Base-by-base conservation (phyloP, 441 rosid genomes). In the Adansonia grandidieri region DNA sequence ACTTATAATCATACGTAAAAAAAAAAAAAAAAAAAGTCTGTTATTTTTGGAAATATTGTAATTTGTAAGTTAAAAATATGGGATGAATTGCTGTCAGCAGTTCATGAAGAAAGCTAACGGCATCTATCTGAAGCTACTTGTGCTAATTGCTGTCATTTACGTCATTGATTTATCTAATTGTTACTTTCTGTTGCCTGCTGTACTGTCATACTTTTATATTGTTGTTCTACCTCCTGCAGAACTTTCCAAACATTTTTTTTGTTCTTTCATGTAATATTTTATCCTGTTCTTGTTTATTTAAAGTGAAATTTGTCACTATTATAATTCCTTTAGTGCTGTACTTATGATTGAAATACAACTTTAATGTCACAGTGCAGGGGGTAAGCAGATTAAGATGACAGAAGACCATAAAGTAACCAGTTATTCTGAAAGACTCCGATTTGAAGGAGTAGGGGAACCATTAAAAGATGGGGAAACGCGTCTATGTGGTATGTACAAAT, bases 331-430 rank as follows among this genome's bases (percentile, higher is more conserved):
- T 37, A 64, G 51, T 63, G 57, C 72, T 62, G 37, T 85, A 68
- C 78, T 84, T 82, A 68, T 64, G 37, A 71, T 65, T 3, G 42
- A 61, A 65, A 9, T 42, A 53, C 64, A 42, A 42, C 79, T 84
- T 86, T 84, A 50, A 61, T 71, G 75, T 83, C 75, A 77, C 92
- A 96, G 99, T 78, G 79, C 89, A 83, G 90, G 87, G 79, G 98
- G 90, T 80, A 87, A 88, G 80, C 91, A 67, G 82, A 87, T 91
- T 82, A 90, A 89, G 83, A 90, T 97, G 95, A 90, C 98, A 10
- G 98, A 91, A 87, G 99, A 97, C 87, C 99, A 94, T 82, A 88
- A 93, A 86, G 81, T 94, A 70, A 77, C 82, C 69, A 92, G 98
- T 85, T 60, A 78, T 81, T 86, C 92, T 1, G 99, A 97, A 85